A percentile compares a stretch with the other conserved stretches of the same genome.
Conservation (phyloP, 2,329 filamentous ascomycete genomes). For the Pyrenochaeta sp. region DNA sequence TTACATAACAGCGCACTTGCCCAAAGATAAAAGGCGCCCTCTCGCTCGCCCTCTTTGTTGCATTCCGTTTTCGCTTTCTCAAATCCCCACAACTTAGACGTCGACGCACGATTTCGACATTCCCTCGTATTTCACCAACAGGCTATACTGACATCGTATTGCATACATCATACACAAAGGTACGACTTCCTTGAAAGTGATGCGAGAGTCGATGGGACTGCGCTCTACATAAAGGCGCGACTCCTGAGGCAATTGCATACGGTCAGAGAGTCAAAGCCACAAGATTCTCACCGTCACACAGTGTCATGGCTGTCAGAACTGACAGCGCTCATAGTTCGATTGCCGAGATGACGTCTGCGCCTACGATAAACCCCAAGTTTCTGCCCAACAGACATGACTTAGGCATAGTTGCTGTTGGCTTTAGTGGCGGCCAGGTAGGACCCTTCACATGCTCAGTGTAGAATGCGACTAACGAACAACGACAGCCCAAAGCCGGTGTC, state of each 20-base stretch:
- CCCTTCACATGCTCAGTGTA: slow-evolving; percentile 5
- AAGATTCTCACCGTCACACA: neutral
- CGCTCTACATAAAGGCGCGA: too few relatives aligned
- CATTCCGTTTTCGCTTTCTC: slow-evolving; percentile 2
- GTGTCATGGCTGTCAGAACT: slow-evolving; percentile 1
- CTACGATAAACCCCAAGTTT: slow-evolving; percentile 74
- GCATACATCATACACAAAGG: neutral
- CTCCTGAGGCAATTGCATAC: too few relatives aligned
- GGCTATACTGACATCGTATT: slow-evolving; percentile 1
- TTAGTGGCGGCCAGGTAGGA: slow-evolving; percentile 91
- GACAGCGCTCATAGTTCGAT: slow-evolving; percentile 8
- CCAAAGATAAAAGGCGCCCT: slow-evolving; percentile 39
- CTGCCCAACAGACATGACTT: slow-evolving; percentile 80
- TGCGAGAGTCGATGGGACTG: too few relatives aligned
- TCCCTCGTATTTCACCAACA: neutral
- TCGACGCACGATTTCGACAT: neutral
- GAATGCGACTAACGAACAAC: slow-evolving; percentile 4
- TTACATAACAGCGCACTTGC: slow-evolving; percentile 46
- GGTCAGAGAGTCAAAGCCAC: too few relatives aligned
- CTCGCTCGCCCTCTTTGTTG: slow-evolving; percentile 12
- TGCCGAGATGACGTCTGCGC: slow-evolving; percentile 60
- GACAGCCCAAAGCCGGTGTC: slow-evolving; percentile 85
- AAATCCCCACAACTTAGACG: neutral
- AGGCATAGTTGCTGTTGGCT: slow-evolving; percentile 92
- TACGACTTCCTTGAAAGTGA: neutral